phyloP scores from a whole-genome alignment of 2,329 filamentous ascomycete species.

The Colletotrichum lupini region DNA sequence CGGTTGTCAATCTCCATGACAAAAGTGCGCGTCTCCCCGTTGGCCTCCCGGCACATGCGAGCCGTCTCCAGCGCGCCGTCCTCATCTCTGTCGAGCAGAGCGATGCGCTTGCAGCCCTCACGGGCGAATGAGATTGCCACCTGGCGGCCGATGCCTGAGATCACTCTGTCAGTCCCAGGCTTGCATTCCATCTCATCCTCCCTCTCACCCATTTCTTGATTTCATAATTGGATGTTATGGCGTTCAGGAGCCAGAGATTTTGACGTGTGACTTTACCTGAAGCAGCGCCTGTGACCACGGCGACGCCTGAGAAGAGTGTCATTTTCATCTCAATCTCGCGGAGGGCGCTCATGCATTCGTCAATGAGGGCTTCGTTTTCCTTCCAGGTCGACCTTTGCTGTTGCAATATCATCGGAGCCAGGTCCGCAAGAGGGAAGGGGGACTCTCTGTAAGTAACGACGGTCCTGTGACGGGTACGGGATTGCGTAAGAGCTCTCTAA shows the following conservation, averaged over 20 bases:
- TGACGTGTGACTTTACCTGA: slow-evolving; percentile 40
- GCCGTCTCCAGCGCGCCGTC: slow-evolving; percentile 46
- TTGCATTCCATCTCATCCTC: too few species aligned
- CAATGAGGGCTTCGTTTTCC: slow-evolving; percentile 7
- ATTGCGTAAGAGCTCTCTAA: not conserved
- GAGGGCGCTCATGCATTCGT: not conserved
- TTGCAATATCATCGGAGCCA: not conserved
- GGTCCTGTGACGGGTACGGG: slow-evolving; percentile 1
- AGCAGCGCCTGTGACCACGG: slow-evolving; percentile 45
- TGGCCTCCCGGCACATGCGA: slow-evolving; percentile 42
- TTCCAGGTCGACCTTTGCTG: not conserved
- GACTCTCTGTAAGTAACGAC: not conserved
- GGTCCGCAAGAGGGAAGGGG: not conserved
- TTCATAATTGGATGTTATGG: not conserved
- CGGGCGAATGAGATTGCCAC: slow-evolving; percentile 55
- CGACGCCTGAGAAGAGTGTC: slow-evolving; percentile 45
- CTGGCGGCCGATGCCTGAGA: slow-evolving; percentile 49
- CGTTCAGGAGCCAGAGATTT: not conserved
- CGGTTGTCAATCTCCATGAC: slow-evolving; percentile 47
- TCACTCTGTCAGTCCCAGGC: not conserved
- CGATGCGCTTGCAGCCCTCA: slow-evolving; percentile 55
- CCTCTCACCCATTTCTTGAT: too few species aligned
- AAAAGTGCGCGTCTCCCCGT: slow-evolving; percentile 42
- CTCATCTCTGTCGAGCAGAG: slow-evolving; percentile 51
- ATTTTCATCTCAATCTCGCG: slow-evolving; percentile 28